Percentiles rank a stretch among this genome's conserved stretches.
Evolutionary conservation across 495 filamentous ascomycete genomes (phyloP).

Genomic region (Talaromyces adpressus): DNA sequence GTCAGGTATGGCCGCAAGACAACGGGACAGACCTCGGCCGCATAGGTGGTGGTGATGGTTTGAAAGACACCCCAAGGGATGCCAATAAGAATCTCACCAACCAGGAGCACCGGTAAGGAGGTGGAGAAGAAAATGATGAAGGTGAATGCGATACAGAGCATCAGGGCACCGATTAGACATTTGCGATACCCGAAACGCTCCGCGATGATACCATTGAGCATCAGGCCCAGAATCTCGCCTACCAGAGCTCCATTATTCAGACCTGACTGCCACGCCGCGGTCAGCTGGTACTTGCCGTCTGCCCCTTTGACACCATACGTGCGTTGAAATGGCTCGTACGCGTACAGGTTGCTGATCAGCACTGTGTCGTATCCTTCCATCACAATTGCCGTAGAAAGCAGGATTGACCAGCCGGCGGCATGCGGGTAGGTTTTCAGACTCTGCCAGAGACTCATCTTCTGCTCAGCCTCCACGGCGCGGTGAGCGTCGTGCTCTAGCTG

Average conservation of each 20-base stretch:
- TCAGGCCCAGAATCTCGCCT: slow-evolving; percentile 58
- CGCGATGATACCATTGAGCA: slow-evolving; percentile 56
- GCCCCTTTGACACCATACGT: slow-evolving; percentile 19
- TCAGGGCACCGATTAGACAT: slow-evolving; percentile 52
- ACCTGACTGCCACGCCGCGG: slow-evolving; percentile 54
- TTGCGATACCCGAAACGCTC: slow-evolving; percentile 56
- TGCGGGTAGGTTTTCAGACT: slow-evolving; percentile 26
- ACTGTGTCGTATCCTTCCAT: slow-evolving; percentile 38
- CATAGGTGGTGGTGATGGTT: slow-evolving; percentile 44
- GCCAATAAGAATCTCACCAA: slow-evolving; percentile 10
- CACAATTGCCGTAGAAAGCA: slow-evolving; percentile 27
- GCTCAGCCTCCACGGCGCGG: slow-evolving; percentile 15
- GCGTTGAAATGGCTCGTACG: slow-evolving; percentile 16
- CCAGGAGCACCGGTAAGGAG: slow-evolving; percentile 4
- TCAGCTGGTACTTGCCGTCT: slow-evolving; percentile 27
- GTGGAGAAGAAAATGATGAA: slow-evolving; percentile 18
- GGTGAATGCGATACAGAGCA: slow-evolving; percentile 24
- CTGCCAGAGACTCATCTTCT: slow-evolving; percentile 16
- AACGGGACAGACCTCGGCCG: slow-evolving; percentile 43
- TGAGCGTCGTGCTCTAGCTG: slow-evolving; percentile 12
- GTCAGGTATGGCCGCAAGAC: slow-evolving; percentile 37
- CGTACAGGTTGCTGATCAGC: slow-evolving; percentile 24
- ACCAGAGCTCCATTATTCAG: slow-evolving; percentile 49
- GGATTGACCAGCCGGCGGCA: slow-evolving; percentile 30
- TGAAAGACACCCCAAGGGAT: slow-evolving; percentile 39